A percentile compares a stretch with the other conserved stretches of the same genome.
These are phyloP conservation scores for Phytophthora fragariaefolia DNA, from an alignment of 352 stramenopile genomes.

Conservation along the genomic window DNA sequence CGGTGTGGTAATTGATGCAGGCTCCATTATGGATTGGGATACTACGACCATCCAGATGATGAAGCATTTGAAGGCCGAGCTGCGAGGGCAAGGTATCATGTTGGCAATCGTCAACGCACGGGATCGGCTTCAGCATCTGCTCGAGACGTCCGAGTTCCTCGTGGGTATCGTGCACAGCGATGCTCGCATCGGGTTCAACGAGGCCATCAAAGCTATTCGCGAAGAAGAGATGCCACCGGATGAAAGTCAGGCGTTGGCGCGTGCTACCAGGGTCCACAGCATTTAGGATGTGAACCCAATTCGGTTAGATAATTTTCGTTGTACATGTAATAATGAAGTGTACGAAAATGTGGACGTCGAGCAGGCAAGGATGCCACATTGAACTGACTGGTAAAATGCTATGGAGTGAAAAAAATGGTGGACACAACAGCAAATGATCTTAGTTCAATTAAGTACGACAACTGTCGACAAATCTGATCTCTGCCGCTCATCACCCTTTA, in stretches of 20 bases:
- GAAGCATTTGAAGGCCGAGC: slow-evolving; percentile 75
- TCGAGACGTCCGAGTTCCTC: slow-evolving; percentile 72
- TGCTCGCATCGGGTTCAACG: slow-evolving; percentile 65
- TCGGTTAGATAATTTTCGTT: slow-evolving; percentile 1
- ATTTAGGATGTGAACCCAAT: slow-evolving; percentile 19
- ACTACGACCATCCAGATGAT: slow-evolving; percentile 89
- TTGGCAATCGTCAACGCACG: slow-evolving; percentile 82
- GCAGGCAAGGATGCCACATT: background rate
- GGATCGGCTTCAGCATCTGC: slow-evolving; percentile 65
- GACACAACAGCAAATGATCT: no score
- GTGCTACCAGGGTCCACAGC: slow-evolving; percentile 27
- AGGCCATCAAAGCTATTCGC: slow-evolving; percentile 71
- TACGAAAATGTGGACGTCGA: slow-evolving; percentile 17
- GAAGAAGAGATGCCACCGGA: slow-evolving; percentile 34
- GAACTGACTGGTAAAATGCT: background rate
- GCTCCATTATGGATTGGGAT: slow-evolving; percentile 86
- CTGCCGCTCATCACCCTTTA: background rate
- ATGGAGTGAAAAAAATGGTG: no score
- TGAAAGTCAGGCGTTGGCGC: slow-evolving; percentile 26
- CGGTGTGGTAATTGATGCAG: slow-evolving; percentile 75
- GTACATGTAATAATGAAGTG: slow-evolving; percentile 36
- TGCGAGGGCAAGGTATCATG: slow-evolving; percentile 63
- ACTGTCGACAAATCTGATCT: slow-evolving; percentile 5
- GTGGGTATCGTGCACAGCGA: slow-evolving; percentile 66
- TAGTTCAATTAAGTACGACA: slow-evolving; percentile 1